phyloP scores from a whole-genome alignment of 164 flowering plant species.

The Piper longum region DNA sequence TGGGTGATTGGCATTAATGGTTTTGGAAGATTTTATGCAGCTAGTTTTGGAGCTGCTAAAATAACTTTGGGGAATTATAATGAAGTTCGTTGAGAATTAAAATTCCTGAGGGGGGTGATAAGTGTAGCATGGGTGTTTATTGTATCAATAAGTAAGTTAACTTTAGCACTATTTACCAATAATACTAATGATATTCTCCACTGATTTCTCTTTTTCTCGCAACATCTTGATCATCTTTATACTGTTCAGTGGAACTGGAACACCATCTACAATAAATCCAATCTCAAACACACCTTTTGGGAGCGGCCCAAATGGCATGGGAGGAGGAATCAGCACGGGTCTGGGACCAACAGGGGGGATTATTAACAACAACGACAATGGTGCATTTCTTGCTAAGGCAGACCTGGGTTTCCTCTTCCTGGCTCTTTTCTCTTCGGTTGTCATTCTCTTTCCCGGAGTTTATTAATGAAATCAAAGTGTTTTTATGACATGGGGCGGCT shows the following conservation, averaged over 20 bases:
- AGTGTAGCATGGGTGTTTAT: no score
- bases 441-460: not conserved
- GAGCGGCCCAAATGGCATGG: conserved; percentile 1
- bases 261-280: not conserved
- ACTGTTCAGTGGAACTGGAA: not conserved
- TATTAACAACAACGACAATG: not conserved
- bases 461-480: not conserved
- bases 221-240: not conserved
- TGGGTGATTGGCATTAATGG: not conserved
- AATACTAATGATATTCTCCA: no score
- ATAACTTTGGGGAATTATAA: not conserved
- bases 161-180: no score
- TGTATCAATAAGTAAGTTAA: not conserved
- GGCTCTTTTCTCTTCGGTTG: not conserved
- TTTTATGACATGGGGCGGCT: no score
- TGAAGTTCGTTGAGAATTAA: no score
- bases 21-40: no score
- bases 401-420: not conserved
- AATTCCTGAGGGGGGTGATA: no score
- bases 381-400: not conserved
- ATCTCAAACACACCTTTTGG: not conserved
- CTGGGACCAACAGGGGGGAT: conserved; percentile 1
- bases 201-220: no score
- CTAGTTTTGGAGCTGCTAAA: no score
- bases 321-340: conserved; percentile 3